These are phyloP conservation scores for Uronychia setigera DNA, from an alignment of 73 alveolate genomes.

Conservation along the genomic window DNA sequence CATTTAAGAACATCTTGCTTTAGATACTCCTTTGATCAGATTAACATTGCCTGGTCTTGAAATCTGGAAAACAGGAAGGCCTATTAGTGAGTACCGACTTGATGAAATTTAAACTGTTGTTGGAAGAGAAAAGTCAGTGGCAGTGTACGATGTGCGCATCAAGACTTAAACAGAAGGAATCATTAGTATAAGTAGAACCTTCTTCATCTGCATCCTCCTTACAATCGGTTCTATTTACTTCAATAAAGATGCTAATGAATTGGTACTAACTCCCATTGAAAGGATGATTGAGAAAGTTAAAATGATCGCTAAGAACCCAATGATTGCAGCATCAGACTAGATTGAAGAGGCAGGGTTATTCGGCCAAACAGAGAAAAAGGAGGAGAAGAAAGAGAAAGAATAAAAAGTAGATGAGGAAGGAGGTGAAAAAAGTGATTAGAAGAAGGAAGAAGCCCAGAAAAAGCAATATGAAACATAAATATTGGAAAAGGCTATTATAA, in stretches of 20 bases:
- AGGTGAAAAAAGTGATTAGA: too few relatives aligned
- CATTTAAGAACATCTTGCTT: not conserved
- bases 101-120: not conserved
- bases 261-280: slow-evolving; percentile 77
- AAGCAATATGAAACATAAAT: slow-evolving; percentile 83
- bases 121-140: not conserved
- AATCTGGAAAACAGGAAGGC: not conserved
- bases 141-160: not conserved
- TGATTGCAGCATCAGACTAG: slow-evolving; percentile 66
- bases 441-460: not conserved
- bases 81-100: not conserved
- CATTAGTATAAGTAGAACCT: slow-evolving; percentile 50
- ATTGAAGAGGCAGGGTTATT: slow-evolving; percentile 64
- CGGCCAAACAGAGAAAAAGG: not conserved
- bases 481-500: slow-evolving; percentile 92
- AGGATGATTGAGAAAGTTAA: slow-evolving; percentile 74
- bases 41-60: not conserved
- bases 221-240: slow-evolving; percentile 65
- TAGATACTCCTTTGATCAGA: not conserved
- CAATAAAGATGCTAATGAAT: slow-evolving; percentile 66
- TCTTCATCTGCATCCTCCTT: slow-evolving; percentile 64
- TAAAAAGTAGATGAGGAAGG: not conserved
- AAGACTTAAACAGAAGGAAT: not conserved
- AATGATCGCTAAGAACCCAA: slow-evolving; percentile 68
- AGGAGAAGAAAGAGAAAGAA: not conserved